phyloP scores from a whole-genome alignment of 495 filamentous ascomycete genomes.

The Hamigera avellanea region DNA sequence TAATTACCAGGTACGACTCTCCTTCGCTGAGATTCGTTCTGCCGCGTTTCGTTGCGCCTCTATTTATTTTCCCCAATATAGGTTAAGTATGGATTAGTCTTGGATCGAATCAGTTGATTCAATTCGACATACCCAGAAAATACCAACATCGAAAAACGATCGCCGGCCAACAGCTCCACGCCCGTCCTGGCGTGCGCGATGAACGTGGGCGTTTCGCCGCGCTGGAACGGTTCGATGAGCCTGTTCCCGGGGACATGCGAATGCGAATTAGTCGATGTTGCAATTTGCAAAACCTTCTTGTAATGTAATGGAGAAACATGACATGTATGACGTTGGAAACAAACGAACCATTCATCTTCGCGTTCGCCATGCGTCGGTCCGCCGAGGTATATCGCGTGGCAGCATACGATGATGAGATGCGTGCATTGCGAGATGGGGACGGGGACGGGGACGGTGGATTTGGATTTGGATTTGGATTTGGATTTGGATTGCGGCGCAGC shows the following conservation, averaged over 20 bases:
- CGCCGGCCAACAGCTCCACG: conserved; percentile 30
- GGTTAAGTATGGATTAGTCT: too few relatives aligned
- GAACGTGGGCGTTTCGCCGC: conserved; percentile 61
- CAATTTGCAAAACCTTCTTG: too few relatives aligned
- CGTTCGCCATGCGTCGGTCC: conserved; percentile 44
- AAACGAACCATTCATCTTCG: conserved; percentile 54
- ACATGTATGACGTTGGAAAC: too few relatives aligned
- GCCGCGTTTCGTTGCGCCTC: conserved; percentile 48
- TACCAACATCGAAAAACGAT: conserved; percentile 36
- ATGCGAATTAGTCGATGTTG: background rate
- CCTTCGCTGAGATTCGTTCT: conserved; percentile 49
- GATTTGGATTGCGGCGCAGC: too few relatives aligned
- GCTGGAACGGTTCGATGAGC: conserved; percentile 57
- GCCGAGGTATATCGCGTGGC: conserved; percentile 68
- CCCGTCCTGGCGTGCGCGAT: conserved; percentile 59
- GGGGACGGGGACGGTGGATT: too few relatives aligned
- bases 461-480: too few relatives aligned
- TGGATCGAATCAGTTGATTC: too few relatives aligned
- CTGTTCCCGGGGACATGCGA: conserved; percentile 12
- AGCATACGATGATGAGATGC: conserved; percentile 65
- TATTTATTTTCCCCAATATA: too few relatives aligned
- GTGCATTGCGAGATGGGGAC: conserved; percentile 4
- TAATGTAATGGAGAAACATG: too few relatives aligned
- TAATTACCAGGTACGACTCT: conserved; percentile 51
- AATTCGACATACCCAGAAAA: conserved; percentile 58